These are phyloP conservation scores for Gossypium trilobum DNA, from an alignment of 441 rosid genomes.

Conservation along the genomic window DNA sequence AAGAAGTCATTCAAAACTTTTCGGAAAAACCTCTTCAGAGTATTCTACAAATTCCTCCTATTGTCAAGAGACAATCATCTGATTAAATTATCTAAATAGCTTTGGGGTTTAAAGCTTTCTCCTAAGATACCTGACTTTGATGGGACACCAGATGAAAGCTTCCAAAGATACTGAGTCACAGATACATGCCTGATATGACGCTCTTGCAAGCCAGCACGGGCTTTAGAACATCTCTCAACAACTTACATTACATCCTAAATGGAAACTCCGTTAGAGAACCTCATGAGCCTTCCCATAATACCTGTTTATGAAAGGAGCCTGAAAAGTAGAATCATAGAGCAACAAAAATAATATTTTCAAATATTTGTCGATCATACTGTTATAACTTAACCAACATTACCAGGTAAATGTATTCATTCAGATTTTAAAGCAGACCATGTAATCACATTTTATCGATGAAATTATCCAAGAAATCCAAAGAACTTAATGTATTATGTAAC, in stretches of 20 bases:
- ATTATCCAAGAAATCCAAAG: not conserved
- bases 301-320: slow-evolving; percentile 64
- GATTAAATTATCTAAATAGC: slow-evolving; percentile 7
- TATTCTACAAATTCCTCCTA: slow-evolving; percentile 24
- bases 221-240: not conserved
- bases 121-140: slow-evolving; percentile 10
- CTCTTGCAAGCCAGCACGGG: slow-evolving; percentile 10
- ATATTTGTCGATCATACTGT: not conserved
- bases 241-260: not conserved
- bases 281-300: slow-evolving; percentile 69
- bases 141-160: slow-evolving; percentile 18
- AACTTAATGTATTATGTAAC: not conserved
- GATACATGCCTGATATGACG: slow-evolving; percentile 13
- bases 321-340: slow-evolving; percentile 21
- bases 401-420: not conserved
- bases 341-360: not conserved
- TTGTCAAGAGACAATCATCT: not conserved
- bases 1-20: slow-evolving; percentile 11
- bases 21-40: slow-evolving; percentile 16
- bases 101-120: slow-evolving; percentile 16
- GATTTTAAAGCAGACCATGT: not conserved
- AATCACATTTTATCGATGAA: not conserved
- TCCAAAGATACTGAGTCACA: slow-evolving; percentile 3
- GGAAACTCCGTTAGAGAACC: slow-evolving; percentile 31
- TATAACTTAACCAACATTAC: not conserved